Evolutionary conservation across 2,329 filamentous ascomycete genomes (phyloP).

Genomic region (Calcarisporium arbuscula): DNA sequence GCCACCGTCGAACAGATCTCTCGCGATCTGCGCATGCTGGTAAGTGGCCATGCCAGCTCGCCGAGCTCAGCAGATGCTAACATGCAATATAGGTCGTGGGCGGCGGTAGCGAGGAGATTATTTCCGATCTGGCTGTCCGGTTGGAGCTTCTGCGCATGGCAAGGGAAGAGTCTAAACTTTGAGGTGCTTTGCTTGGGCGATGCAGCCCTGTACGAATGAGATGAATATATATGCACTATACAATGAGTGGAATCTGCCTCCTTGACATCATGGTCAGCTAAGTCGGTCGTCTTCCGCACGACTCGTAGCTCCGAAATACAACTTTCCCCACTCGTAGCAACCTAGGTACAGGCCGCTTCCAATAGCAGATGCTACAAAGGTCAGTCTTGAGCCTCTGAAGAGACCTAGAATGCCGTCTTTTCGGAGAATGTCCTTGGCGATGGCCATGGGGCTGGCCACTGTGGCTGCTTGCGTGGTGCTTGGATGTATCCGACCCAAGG

Average conservation of each 20-base stretch:
- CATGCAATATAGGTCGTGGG: conserved; percentile 37
- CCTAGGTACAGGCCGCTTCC: neutral
- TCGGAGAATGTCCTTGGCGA: neutral
- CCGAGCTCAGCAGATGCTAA: neutral
- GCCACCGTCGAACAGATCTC: conserved; percentile 47
- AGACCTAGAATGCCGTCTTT: neutral
- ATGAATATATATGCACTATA: too few species aligned
- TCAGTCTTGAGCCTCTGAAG: neutral
- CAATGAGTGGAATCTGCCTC: too few species aligned
- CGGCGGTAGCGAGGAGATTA: conserved; percentile 49
- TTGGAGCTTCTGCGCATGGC: conserved; percentile 31
- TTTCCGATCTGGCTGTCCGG: conserved; percentile 44
- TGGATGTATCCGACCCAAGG: too few species aligned
- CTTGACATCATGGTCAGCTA: too few species aligned
- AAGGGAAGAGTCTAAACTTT: conserved; percentile 14
- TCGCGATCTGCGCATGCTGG: conserved; percentile 36
- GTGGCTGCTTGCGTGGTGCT: neutral
- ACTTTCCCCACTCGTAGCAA: neutral
- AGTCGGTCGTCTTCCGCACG: too few species aligned
- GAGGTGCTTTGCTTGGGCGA: too few species aligned
- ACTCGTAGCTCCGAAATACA: too few species aligned
- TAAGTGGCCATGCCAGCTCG: conserved; percentile 18
- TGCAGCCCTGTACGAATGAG: too few species aligned
- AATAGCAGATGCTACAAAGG: neutral
- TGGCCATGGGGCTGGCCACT: neutral